These are phyloP conservation scores for Trichophyton rubrum DNA, from an alignment of 2,329 filamentous ascomycete species.

Conservation along the genomic window DNA sequence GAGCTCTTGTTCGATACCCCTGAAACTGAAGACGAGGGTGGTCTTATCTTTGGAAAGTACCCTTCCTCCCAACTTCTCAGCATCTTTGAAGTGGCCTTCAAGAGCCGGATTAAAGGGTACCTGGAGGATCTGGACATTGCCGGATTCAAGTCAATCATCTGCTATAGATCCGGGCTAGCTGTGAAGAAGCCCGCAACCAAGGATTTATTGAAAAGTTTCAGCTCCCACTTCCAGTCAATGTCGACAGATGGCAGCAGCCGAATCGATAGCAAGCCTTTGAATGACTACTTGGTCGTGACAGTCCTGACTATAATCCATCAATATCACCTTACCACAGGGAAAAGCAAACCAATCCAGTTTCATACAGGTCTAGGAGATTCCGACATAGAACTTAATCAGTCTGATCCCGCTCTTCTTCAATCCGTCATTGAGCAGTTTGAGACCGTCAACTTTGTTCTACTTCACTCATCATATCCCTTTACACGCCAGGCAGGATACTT, in stretches of 20 bases:
- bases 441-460: conserved; percentile 58
- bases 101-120: conserved; percentile 42
- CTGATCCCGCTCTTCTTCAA: conserved; percentile 66
- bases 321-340: conserved; percentile 21
- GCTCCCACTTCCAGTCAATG: conserved; percentile 20
- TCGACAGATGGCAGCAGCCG: conserved; percentile 22
- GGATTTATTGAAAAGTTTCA: conserved; percentile 19
- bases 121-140: conserved; percentile 56
- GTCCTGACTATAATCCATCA: conserved; percentile 48
- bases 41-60: not conserved
- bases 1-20: not conserved
- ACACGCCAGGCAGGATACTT: conserved; percentile 67
- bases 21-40: not conserved
- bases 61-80: not conserved
- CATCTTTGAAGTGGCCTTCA: conserved; percentile 24
- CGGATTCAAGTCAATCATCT: conserved; percentile 73
- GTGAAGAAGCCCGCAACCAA: conserved; percentile 42
- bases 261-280: conserved; percentile 48
- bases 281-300: conserved; percentile 55
- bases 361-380: conserved; percentile 74
- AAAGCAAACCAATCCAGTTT: conserved; percentile 65
- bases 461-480: conserved; percentile 73
- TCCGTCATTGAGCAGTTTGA: conserved; percentile 58
- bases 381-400: conserved; percentile 55
- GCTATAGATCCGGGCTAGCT: conserved; percentile 63